Evolutionary conservation across 148 eudicot species (phyloP).

Genomic region (Fagopyrum tataricum): DNA sequence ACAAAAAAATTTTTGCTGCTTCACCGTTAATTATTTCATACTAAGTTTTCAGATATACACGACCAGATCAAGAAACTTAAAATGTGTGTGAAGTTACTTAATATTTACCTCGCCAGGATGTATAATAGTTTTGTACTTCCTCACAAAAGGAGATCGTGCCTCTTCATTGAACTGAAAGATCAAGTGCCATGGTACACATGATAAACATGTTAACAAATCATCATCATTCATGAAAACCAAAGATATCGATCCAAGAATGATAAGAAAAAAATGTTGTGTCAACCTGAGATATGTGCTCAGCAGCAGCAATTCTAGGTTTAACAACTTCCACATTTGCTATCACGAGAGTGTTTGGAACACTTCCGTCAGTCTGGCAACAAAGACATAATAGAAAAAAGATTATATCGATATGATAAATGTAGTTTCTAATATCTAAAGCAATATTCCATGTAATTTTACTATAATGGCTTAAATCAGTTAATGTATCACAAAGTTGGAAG

Average conservation of each 20-base stretch:
- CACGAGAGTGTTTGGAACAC: conserved; percentile 27
- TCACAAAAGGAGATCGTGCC: conserved; percentile 92
- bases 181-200: conserved; percentile 13
- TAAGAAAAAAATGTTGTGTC: conserved; percentile 71
- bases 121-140: conserved; percentile 83
- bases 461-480: not conserved
- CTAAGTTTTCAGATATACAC: not conserved
- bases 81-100: not conserved
- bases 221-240: conserved; percentile 34
- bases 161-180: conserved; percentile 91
- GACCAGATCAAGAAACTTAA: not conserved
- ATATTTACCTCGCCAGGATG: conserved; percentile 93
- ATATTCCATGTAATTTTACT: not conserved
- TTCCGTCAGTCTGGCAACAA: conserved; percentile 81
- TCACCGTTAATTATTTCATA: not conserved
- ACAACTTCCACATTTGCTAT: conserved; percentile 94
- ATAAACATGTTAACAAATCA: not conserved
- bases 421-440: not conserved
- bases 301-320: conserved; percentile 96
- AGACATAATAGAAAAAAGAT: conserved; percentile 6
- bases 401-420: not conserved
- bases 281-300: conserved; percentile 96
- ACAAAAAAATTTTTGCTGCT: not conserved
- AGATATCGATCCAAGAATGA: conserved; percentile 52
- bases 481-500: not conserved